Evolutionary conservation across 345 rosid genomes (phyloP), one percentile per base, ranked within the genome.

Genomic region (Raphanus raphanistrum): DNA sequence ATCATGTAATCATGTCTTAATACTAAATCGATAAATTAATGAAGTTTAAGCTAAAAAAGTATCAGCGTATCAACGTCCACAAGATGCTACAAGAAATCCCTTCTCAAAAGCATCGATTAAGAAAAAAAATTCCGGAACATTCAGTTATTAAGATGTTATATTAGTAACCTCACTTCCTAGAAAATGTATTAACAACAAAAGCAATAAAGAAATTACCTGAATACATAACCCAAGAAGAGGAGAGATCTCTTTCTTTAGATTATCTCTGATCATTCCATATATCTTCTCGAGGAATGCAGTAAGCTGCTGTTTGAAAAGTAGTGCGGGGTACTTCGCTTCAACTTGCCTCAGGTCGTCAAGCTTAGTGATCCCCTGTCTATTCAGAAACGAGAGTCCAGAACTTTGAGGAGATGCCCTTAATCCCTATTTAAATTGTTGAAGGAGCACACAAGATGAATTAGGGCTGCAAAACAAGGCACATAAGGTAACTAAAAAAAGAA

Each of bases 261-360:
- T 21, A 21, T 21, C 21, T 21, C 21, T 21, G 21, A 21, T 21
- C 21, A 21, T 21, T 21, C 21, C 21, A 21, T 21, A 21, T 21
- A 21, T 21, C 21, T 21, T 21, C 21, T 21, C 21, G 21, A 21
- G 97, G 89, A 88, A 93, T 68, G 99, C 98, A 12, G 98, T 93
- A 65, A 95, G 99, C 88, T 95, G 99, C 84, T 93, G 98, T 84
- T 93, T 95, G 82, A 95, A 95, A 77, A 95, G 89, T 74, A 93
- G 84, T 25, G 99, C 98, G 9, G 99, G 99, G 82, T 93, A 93
- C 79, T 93, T 95, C 71, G 98, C 98, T 84, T 95, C 98, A 65
- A 93, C 99, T 83, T 91, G 99, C 63, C 93, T 86, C 76, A 95
- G 66, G 80, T 95, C 97, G 76, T 92, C 97, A 71, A 85, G 85